Base-by-base conservation (phyloP, 768 basidiomycete genomes). In the Russula ochroleuca region DNA sequence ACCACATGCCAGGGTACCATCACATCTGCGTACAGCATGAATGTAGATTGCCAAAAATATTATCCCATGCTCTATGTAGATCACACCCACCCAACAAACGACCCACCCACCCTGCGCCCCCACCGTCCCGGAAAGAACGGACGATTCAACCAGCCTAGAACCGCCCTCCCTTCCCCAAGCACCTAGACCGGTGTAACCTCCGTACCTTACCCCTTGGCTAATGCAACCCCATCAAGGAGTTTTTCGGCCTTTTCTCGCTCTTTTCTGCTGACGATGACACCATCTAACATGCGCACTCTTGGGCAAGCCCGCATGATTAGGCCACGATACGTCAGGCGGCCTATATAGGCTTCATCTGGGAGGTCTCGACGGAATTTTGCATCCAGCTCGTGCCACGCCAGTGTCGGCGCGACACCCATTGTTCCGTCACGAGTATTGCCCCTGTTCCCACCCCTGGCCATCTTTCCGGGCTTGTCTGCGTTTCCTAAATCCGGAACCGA, bases 241-340 rank as follows among this genome's bases (percentile, higher is more conserved):
- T 82, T 78, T 75, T 82, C 79, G 64, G 90, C 92, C 79, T 95
- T 97, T 66, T 78, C 78, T 77, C 87, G 82, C 81, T 98, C 94
- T 80, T 90, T 92, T 72, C 81, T 83, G 73, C 82, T 82, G 70
- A 96, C 84, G 64, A 80, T 80, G 71, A 98, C 84, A 60, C 96
- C 96, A 76, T 99, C 96, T 71, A 99, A 75, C 79, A 86, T 75
- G 70, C 80, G 78, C 68, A 98, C 75, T 38, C 78, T 74, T 33
- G 77, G 72, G 72, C 90, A 92, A 37, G 83, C 85, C 28, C 84
- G 77, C 90, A 95, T 93, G 52, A 96, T 79, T 61, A 94, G 78
- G 45, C 94, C 94, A 50, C 96, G 87, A 76, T 98, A 98, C 50
- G 85, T 90, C 37, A 95, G 79, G 45, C 96, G 85, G 25, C 90